These are phyloP conservation scores for Suillus hirtellus DNA, from an alignment of 768 basidiomycete genomes.

Conservation along the genomic window DNA sequence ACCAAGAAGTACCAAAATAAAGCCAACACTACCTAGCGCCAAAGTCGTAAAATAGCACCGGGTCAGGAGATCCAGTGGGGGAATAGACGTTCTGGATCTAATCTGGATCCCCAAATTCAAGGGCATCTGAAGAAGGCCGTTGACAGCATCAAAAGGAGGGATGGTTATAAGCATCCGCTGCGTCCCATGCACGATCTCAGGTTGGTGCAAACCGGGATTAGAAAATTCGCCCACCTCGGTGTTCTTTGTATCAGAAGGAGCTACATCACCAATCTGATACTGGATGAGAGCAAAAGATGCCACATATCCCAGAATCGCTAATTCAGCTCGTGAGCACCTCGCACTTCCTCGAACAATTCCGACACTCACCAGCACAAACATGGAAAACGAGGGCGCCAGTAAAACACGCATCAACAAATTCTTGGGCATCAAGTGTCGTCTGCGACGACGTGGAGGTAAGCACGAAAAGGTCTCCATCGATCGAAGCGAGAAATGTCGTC, in stretches of 20 bases:
- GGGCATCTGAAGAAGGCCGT: neutral
- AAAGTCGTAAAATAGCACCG: slow-evolving; percentile 31
- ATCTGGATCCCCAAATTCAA: neutral
- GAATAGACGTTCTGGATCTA: neutral
- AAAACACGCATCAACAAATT: slow-evolving; percentile 31
- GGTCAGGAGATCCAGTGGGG: slow-evolving; percentile 24
- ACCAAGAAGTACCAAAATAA: slow-evolving; percentile 27
- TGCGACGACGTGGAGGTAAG: slow-evolving; percentile 25
- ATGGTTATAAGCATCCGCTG: neutral
- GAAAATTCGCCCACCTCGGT: neutral
- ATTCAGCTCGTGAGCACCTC: neutral
- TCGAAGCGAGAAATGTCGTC: slow-evolving; percentile 32
- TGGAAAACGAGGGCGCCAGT: slow-evolving; percentile 34
- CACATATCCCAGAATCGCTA: slow-evolving; percentile 29
- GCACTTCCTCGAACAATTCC: neutral
- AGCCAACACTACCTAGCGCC: slow-evolving; percentile 24
- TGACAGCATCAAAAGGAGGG: neutral
- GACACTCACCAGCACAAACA: slow-evolving; percentile 27
- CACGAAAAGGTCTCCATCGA: slow-evolving; percentile 30
- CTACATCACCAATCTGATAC: slow-evolving; percentile 25
- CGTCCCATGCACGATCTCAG: neutral
- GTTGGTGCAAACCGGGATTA: neutral
- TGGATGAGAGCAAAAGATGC: slow-evolving; percentile 31
- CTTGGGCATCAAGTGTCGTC: slow-evolving; percentile 17
- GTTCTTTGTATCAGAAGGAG: neutral